Percentiles rank a stretch among this genome's conserved stretches.
Conservation (phyloP, 768 basidiomycete species). For the Imleria badia region DNA sequence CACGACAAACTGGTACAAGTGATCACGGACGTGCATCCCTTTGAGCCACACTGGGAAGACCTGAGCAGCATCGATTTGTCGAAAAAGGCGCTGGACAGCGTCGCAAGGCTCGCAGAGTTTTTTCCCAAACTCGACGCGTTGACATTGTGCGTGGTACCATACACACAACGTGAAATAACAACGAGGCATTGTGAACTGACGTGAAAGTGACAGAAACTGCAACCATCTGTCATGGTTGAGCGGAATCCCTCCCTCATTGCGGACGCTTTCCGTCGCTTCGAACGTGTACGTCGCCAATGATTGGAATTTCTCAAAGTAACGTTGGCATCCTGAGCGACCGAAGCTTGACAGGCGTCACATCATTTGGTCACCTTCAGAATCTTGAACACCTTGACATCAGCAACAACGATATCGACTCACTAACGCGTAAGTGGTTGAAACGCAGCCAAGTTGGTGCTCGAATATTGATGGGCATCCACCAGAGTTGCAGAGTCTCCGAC, state of each 20-base stretch:
- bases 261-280: constrained; percentile 74
- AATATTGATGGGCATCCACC: constrained; percentile 16
- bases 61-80: constrained; percentile 72
- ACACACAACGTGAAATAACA: background rate
- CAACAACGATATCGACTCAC: constrained; percentile 82
- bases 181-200: constrained; percentile 14
- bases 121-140: constrained; percentile 75
- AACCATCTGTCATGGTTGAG: constrained; percentile 81
- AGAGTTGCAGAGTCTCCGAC: constrained; percentile 85
- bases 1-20: constrained; percentile 88
- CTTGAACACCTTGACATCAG: constrained; percentile 91
- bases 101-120: constrained; percentile 83
- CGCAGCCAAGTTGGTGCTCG: background rate
- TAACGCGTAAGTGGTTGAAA: constrained; percentile 64
- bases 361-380: constrained; percentile 82
- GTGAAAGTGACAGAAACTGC: constrained; percentile 49
- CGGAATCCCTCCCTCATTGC: constrained; percentile 67
- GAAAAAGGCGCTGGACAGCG: constrained; percentile 57
- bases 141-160: constrained; percentile 59
- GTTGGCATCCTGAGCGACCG: constrained; percentile 15
- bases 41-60: constrained; percentile 92
- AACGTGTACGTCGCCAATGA: constrained; percentile 58
- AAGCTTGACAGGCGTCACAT: constrained; percentile 83
- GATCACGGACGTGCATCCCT: constrained; percentile 93
- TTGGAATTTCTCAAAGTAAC: constrained; percentile 7